phyloP scores from a whole-genome alignment of 768 basidiomycete species.

The Leucosporidium creatinivorum region DNA sequence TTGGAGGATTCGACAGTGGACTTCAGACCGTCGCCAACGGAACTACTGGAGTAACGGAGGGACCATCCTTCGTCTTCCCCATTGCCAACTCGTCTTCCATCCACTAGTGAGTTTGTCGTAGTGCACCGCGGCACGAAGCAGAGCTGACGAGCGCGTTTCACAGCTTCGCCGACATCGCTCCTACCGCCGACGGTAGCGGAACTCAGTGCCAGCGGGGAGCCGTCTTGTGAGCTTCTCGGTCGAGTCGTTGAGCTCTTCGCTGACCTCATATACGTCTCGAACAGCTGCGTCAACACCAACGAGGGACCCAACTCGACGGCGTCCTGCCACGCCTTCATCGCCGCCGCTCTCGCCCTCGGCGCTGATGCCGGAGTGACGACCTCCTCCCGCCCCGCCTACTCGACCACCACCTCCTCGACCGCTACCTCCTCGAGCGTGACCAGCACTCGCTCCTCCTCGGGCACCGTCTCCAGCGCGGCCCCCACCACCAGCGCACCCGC shows the following conservation, averaged over 20 bases:
- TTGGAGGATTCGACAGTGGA: conserved; percentile 14
- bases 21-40: neutral
- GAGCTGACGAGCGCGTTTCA: neutral
- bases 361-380: conserved; percentile 21
- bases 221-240: conserved; percentile 19
- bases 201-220: conserved; percentile 26
- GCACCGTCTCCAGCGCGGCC: no score
- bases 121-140: no score
- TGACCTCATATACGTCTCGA: neutral
- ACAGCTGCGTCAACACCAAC: conserved; percentile 29
- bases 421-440: neutral
- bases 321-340: conserved; percentile 16
- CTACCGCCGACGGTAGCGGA: neutral
- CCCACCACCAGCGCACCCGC: no score
- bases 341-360: conserved; percentile 19
- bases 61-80: conserved; percentile 6
- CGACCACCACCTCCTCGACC: neutral
- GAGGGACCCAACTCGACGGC: neutral
- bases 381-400: neutral
- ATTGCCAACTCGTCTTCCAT: conserved; percentile 15
- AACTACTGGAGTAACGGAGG: neutral
- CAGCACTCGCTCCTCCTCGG: no score
- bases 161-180: conserved; percentile 14
- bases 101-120: neutral
- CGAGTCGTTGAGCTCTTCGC: neutral